Evolutionary conservation across 495 filamentous ascomycete genomes (phyloP), one percentile per base, ranked within the genome.

Genomic region (Astrocystis sublimbata): DNA sequence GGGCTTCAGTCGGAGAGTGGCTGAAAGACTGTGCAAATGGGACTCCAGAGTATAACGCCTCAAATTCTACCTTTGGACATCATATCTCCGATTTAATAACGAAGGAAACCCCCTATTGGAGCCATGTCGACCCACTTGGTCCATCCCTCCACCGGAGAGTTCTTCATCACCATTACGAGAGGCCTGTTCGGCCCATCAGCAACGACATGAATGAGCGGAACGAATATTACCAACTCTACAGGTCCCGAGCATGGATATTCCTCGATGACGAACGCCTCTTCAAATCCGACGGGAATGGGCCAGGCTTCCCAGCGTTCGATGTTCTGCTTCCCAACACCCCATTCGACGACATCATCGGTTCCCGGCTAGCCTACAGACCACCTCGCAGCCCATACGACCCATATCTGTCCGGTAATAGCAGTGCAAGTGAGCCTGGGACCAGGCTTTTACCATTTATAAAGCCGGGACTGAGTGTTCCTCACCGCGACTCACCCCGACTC

Each of bases 261-360:
- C 42, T 46, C 42, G 42, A 46, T 10, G 42, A 46, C 42, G 42
- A n/a, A n/a, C 42, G 42, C 42, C 42, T 46, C 42, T 46, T 46
- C 42, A 46, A 46, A 46, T 46, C 42, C 4, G 42, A 21, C 42
- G 42, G 42, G 17, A 19, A 46, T n/a, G 42, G 42, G 42, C 42
- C 3, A 24, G n/a, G 23, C 42, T 46, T 46, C 42, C 42, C 42
- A 46, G 42, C 42, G 42, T n/a, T 21, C 42, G 7, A 46, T 46
- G 21, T 46, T 46, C n/a, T 46, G 7, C 21, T 46, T 46, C n/a
- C n/a, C 42, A n/a, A 46, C 17, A 46, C 23, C 42, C 42, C n/a
- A 46, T 46, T 46, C 42, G 23, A 46, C 42, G 42, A 46, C 42
- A 10, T 46, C 42, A 46, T 46, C 42, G 42, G 42, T 21, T 10